Evolutionary conservation across 306 rosid species (phyloP).

Genomic region (Medicago truncatula): MtrunA17r5.0-ANR NC_053043.1:47730501-47731000

Average conservation of each 20-base stretch:
- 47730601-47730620: too few relatives aligned
- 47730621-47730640: slow-evolving; percentile 9
- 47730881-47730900: not conserved
- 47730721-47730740: slow-evolving; percentile 5
- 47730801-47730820: slow-evolving; percentile 2
- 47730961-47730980: not conserved
- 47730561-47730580: not conserved
- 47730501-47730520: too few relatives aligned
- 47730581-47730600: not conserved
- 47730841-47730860: not conserved
- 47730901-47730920: slow-evolving; percentile 23
- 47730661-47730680: slow-evolving; percentile 46
- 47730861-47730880: not conserved
- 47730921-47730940: slow-evolving; percentile 20
- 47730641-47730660: slow-evolving; percentile 39
- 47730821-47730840: not conserved
- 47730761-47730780: not conserved
- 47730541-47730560: not conserved
- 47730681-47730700: not conserved
- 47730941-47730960: not conserved
- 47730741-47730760: not conserved
- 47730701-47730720: not conserved
- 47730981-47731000: slow-evolving; percentile 20
- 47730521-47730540: not conserved
- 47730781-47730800: slow-evolving; percentile 2